Base-by-base conservation (phyloP, 176 grass and related monocot species). In the Ensete ventricosum region DNA sequence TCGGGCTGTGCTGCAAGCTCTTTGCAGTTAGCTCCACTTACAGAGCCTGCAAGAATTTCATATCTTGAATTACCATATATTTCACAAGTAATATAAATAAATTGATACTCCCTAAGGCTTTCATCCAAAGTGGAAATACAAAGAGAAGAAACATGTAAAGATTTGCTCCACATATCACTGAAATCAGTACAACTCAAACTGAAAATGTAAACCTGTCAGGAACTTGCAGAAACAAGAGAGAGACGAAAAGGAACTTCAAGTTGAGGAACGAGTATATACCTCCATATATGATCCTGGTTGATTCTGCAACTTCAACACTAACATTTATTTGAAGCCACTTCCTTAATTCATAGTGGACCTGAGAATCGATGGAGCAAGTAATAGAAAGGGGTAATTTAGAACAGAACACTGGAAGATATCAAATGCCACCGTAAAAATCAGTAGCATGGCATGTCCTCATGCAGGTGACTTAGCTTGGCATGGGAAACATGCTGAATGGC, bases 261-360 rank as follows among this genome's bases (percentile, higher is more conserved):
- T 9, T 9, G 52, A 86, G 14, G 25, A 58, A 73, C 5, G 34
- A 43, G 5, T 29, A 10, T 27, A 66, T 91, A 98, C 94, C 94
- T 89, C 94, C 94, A 14, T 98, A 98, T 22, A 91, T 86, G 78
- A 98, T 91, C 54, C 88, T 64, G 3, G 90, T 93, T 49, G 90
- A 84, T 71, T 85, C 90, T 76, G 94, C 82, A 62, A 98, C 90
- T 85, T 93, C 82, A 17, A 86, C 53, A 67, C 90, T 98, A 51
- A 93, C 84, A 11, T 98, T 98, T 73, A 17, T 75, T 67, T 84
- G 70, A 48, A 98, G 88, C 94, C 94, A 98, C 8, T 88, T 84
- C 70, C 94, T 93, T 69, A 98, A 78, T 23, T 43, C 73, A 4
- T 68, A 67, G 52, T 98, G 94, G 70, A 98, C 94, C 94, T 98